These are phyloP conservation scores for Penicillium antarcticum DNA, from an alignment of 495 filamentous ascomycete species.

Conservation along the genomic window DNA sequence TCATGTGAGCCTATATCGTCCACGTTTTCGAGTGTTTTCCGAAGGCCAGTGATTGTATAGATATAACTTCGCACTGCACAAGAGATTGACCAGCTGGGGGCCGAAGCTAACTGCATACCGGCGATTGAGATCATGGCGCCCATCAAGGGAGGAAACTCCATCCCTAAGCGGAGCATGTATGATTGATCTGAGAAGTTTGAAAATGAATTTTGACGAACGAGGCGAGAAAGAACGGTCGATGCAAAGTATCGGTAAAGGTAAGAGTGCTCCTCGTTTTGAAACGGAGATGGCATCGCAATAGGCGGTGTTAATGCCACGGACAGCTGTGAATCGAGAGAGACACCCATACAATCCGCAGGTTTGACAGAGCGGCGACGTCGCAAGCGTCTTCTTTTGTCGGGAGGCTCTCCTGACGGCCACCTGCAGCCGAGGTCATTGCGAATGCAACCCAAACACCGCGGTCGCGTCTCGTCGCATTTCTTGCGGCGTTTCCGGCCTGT, in stretches of 20 bases:
- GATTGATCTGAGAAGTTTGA: conserved; percentile 6
- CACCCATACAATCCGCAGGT: too few species aligned
- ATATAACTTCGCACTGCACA: conserved; percentile 8
- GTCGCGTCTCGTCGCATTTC: conserved; percentile 15
- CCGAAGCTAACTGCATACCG: conserved; percentile 8
- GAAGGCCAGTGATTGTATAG: conserved; percentile 1
- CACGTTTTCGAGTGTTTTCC: neutral
- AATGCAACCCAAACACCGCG: conserved; percentile 7
- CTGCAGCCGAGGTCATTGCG: conserved; percentile 6
- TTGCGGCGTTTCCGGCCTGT: conserved; percentile 14
- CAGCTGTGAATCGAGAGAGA: neutral
- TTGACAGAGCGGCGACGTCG: neutral
- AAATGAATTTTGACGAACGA: conserved; percentile 9
- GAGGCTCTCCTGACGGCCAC: conserved; percentile 3
- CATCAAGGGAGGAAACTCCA: conserved; percentile 15
- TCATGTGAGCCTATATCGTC: neutral
- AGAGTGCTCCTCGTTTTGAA: conserved; percentile 6
- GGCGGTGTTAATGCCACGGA: neutral
- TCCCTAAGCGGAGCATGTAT: conserved; percentile 8
- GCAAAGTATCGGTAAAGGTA: conserved; percentile 10
- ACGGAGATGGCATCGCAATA: conserved; percentile 7
- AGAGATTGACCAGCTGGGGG: neutral
- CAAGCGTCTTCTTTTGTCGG: conserved; percentile 2
- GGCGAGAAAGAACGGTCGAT: conserved; percentile 4
- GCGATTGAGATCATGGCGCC: conserved; percentile 11